Evolutionary conservation across 306 rosid genomes (phyloP).

Genomic region (Cicer cuneatum): DNA sequence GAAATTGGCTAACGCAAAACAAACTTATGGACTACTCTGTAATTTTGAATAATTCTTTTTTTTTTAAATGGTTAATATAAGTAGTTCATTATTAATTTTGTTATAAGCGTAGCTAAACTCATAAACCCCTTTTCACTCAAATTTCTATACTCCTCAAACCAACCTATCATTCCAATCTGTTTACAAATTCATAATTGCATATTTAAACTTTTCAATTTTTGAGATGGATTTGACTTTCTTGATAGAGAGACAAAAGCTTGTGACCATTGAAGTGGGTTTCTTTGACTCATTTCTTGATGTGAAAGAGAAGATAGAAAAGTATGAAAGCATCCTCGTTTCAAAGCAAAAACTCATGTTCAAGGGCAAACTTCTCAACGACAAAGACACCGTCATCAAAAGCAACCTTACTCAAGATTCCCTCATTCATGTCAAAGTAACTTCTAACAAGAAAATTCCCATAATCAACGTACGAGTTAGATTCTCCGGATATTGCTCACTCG

Average conservation of each 20-base stretch:
- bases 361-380: constrained; percentile 48
- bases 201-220: no score
- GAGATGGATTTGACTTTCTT: constrained; percentile 58
- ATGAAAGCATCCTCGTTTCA: constrained; percentile 45
- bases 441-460: neutral
- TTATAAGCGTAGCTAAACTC: no score
- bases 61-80: no score
- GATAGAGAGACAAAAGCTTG: constrained; percentile 40
- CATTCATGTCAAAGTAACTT: neutral
- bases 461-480: neutral
- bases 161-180: no score
- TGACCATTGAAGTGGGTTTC: constrained; percentile 60
- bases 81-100: no score
- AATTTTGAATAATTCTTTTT: no score
- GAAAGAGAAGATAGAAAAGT: constrained; percentile 65
- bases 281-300: constrained; percentile 59
- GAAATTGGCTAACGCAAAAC: no score
- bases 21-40: no score
- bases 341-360: constrained; percentile 64
- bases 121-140: no score
- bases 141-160: no score
- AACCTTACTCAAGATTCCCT: neutral
- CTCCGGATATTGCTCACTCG: neutral
- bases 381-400: neutral
- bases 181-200: no score